These are phyloP conservation scores for Hortaea werneckii DNA, from an alignment of 2,329 filamentous ascomycete species.

Conservation along the genomic window DNA sequence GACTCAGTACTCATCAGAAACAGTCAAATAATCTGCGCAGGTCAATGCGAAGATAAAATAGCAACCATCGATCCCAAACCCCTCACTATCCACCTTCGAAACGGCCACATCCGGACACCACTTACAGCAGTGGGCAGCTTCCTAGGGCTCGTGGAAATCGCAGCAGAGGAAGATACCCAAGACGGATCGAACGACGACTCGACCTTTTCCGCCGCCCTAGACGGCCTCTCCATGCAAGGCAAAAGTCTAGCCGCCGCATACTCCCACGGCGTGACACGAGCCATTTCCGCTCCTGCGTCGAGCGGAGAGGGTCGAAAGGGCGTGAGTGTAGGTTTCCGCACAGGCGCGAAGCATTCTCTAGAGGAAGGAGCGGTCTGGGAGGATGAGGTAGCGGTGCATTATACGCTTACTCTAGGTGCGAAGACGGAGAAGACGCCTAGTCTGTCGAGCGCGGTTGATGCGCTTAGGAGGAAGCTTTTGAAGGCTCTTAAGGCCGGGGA, in stretches of 20 bases:
- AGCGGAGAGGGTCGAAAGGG: slow-evolving; percentile 25
- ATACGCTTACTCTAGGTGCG: slow-evolving; percentile 42
- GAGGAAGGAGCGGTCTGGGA: slow-evolving; percentile 31
- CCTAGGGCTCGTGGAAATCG: slow-evolving; percentile 55
- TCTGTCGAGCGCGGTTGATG: slow-evolving; percentile 45
- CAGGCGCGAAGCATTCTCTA: slow-evolving; percentile 25
- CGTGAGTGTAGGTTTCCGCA: slow-evolving; percentile 28
- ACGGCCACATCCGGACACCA: slow-evolving; percentile 52
- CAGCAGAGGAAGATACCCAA: slow-evolving; percentile 42
- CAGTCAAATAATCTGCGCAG: slow-evolving; percentile 49
- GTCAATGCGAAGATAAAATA: slow-evolving; percentile 41
- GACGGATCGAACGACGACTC: slow-evolving; percentile 41
- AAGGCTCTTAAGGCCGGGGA: slow-evolving; percentile 36
- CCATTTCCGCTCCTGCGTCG: slow-evolving; percentile 28
- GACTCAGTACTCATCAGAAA: slow-evolving; percentile 36
- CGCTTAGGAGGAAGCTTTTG: slow-evolving; percentile 45
- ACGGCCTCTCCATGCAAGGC: slow-evolving; percentile 32
- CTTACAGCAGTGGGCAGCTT: slow-evolving; percentile 52
- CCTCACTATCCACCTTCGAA: slow-evolving; percentile 34
- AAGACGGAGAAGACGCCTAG: slow-evolving; percentile 40
- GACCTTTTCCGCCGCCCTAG: slow-evolving; percentile 46
- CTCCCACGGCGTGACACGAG: slow-evolving; percentile 29
- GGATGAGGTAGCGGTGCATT: slow-evolving; percentile 28
- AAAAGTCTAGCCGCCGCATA: slow-evolving; percentile 30
- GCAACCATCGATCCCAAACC: slow-evolving; percentile 26